Conservation (phyloP, 1,284 basidiomycete genomes). For the Pseudozyma thailandica region DNA sequence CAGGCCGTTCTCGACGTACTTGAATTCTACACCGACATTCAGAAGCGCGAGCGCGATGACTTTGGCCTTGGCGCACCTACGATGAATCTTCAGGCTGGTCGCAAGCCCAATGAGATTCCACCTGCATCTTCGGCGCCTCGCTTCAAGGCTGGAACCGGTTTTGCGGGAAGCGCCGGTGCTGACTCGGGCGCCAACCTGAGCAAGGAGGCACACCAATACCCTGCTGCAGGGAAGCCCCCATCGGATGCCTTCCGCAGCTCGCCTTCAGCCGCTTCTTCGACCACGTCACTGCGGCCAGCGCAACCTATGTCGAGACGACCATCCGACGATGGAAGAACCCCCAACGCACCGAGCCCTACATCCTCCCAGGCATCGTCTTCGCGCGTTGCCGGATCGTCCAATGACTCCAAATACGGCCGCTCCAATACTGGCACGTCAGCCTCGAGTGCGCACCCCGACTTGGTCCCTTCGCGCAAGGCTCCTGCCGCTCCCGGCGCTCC, state of each 20-base stretch:
- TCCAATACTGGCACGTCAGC: conserved; percentile 11
- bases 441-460: conserved; percentile 27
- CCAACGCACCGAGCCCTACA: conserved; percentile 27
- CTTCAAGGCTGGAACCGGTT: conserved; percentile 54
- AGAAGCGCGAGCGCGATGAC: conserved; percentile 88
- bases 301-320: conserved; percentile 29
- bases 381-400: conserved; percentile 37
- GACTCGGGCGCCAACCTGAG: conserved; percentile 28
- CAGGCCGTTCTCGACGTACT: conserved; percentile 97
- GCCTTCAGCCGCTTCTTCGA: conserved; percentile 11
- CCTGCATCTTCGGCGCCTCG: conserved; percentile 39
- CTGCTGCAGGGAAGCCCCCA: conserved; percentile 28
- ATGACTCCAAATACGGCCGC: conserved; percentile 45
- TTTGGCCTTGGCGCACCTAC: conserved; percentile 67
- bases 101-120: conserved; percentile 42
- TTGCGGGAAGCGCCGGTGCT: conserved; percentile 45
- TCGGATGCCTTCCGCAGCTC: conserved; percentile 45
- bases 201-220: conserved; percentile 38
- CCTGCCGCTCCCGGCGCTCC: conserved; percentile 54
- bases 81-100: conserved; percentile 64
- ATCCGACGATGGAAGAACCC: conserved; percentile 40
- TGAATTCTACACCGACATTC: conserved; percentile 97
- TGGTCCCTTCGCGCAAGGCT: conserved; percentile 60
- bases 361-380: conserved; percentile 36
- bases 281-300: conserved; percentile 23